phyloP scores from a whole-genome alignment of 1,139 yeast species.

The Casaregolazyma lundiana region DNA sequence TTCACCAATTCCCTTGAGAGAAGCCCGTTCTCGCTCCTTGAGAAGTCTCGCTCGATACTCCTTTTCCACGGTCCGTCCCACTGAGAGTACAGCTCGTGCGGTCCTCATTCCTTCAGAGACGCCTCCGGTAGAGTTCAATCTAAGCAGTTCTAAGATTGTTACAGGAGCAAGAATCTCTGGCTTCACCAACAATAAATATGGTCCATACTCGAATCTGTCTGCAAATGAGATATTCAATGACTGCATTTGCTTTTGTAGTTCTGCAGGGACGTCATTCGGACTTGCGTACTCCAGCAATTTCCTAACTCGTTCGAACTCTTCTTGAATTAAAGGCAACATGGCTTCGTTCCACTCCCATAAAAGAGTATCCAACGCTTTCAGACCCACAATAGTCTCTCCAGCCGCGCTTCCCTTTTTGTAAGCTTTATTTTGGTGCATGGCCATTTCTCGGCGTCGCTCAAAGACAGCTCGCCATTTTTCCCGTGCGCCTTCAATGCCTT shows the following conservation, averaged over 20 bases:
- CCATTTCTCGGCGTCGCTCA: conserved; percentile 52
- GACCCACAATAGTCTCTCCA: conserved; percentile 8
- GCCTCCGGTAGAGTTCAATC: conserved; percentile 71
- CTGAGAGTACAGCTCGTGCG: conserved; percentile 73
- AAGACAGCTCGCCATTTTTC: conserved; percentile 85
- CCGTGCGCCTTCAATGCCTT: conserved; percentile 80
- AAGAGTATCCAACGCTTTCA: conserved; percentile 51
- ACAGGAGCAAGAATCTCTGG: conserved; percentile 82
- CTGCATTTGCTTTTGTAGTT: conserved; percentile 16
- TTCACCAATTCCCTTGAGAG: conserved; percentile 31
- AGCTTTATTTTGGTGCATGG: conserved; percentile 8
- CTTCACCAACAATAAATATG: conserved; percentile 63
- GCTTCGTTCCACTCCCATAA: conserved; percentile 74
- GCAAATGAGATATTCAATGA: conserved; percentile 17
- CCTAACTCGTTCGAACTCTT: conserved; percentile 48
- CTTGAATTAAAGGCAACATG: conserved; percentile 62
- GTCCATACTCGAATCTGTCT: conserved; percentile 68
- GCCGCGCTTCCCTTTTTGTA: conserved; percentile 8
- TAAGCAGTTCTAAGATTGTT: conserved; percentile 75
- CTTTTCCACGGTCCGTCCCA: conserved; percentile 79
- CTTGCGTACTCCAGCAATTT: conserved; percentile 23
- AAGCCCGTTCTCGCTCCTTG: conserved; percentile 44
- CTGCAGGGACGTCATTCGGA: conserved; percentile 16
- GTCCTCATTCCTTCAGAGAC: conserved; percentile 81
- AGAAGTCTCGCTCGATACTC: conserved; percentile 68